Evolutionary conservation across 2,329 filamentous ascomycete genomes (phyloP).

Genomic region (Claviceps sp.): DNA sequence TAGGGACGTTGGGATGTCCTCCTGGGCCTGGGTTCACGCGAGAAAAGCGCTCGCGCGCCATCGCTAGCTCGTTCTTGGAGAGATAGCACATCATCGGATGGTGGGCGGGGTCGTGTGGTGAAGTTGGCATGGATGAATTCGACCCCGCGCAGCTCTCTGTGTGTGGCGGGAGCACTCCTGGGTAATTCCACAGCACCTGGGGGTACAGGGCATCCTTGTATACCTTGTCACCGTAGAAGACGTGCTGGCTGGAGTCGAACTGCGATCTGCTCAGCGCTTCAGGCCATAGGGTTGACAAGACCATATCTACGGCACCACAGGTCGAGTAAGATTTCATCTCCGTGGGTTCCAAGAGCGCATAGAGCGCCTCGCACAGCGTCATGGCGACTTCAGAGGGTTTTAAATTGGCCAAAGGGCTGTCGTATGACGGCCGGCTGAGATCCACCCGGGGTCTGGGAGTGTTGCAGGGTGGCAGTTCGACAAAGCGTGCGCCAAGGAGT

Average conservation of each 20-base stretch:
- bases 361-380: constrained; percentile 29
- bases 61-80: constrained; percentile 30
- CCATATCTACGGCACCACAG: constrained; percentile 27
- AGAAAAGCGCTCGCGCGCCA: constrained; percentile 34
- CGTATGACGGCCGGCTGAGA: constrained; percentile 22
- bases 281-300: constrained; percentile 34
- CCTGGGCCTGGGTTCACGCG: constrained; percentile 29
- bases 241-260: constrained; percentile 27
- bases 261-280: constrained; percentile 16
- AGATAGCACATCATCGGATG: constrained; percentile 32
- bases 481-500: constrained; percentile 34
- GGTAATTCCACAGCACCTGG: constrained; percentile 36
- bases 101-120: constrained; percentile 11
- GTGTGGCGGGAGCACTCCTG: constrained; percentile 12
- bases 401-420: constrained; percentile 14
- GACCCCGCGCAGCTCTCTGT: constrained; percentile 18
- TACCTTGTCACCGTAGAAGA: constrained; percentile 34
- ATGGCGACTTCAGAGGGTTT: constrained; percentile 29
- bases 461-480: constrained; percentile 26
- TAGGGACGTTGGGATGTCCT: constrained; percentile 30
- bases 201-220: constrained; percentile 33
- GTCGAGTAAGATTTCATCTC: constrained; percentile 9
- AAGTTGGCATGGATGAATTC: constrained; percentile 5
- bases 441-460: constrained; percentile 25
- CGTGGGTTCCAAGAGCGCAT: constrained; percentile 25